Conservation (phyloP, 495 filamentous ascomycete species). For the Penicillium tannophilum region DNA sequence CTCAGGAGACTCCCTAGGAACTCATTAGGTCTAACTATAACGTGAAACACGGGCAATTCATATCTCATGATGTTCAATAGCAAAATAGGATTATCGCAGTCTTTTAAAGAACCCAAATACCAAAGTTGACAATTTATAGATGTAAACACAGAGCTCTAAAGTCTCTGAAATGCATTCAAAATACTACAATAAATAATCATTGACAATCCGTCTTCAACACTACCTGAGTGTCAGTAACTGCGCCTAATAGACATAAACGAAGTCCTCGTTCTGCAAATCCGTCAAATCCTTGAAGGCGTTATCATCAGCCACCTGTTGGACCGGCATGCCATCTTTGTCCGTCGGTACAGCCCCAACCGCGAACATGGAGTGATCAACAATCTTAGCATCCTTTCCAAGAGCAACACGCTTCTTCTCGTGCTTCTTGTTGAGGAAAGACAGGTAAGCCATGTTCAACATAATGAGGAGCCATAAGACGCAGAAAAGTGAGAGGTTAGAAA, state of each 20-base stretch:
- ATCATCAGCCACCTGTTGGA: constrained; percentile 49
- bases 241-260: constrained; percentile 58
- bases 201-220: neutral
- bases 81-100: too few relatives aligned
- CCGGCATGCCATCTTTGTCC: constrained; percentile 42
- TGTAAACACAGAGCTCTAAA: too few relatives aligned
- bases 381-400: constrained; percentile 52
- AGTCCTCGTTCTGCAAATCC: constrained; percentile 59
- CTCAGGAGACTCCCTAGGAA: too few relatives aligned
- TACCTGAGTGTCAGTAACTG: neutral
- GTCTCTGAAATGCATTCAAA: neutral
- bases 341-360: constrained; percentile 43
- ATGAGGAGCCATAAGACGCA: constrained; percentile 52
- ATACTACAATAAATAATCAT: neutral
- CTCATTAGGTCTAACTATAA: too few relatives aligned
- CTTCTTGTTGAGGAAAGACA: constrained; percentile 52
- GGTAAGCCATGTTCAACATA: constrained; percentile 43
- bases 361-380: constrained; percentile 42
- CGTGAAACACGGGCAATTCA: too few relatives aligned
- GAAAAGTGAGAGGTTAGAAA: constrained; percentile 59
- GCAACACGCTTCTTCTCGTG: constrained; percentile 50
- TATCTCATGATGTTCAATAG: too few relatives aligned
- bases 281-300: constrained; percentile 56
- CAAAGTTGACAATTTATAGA: too few relatives aligned
- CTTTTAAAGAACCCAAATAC: too few relatives aligned